phyloP scores from a whole-genome alignment of 164 flowering plant species.

The Vitis rotundifolia region DNA sequence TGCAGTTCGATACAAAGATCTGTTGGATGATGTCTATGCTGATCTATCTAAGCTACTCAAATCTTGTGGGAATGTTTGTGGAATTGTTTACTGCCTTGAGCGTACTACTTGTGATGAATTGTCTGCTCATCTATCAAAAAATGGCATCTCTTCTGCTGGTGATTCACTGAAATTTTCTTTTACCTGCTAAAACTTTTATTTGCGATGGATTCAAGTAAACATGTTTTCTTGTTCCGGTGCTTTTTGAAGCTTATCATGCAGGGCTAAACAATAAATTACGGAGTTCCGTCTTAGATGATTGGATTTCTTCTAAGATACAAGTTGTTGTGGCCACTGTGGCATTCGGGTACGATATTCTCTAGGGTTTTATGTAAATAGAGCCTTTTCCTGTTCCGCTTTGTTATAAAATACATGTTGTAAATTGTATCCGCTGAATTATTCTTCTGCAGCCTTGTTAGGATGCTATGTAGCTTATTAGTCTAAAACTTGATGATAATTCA shows the following conservation, averaged over 20 bases:
- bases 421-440: too few relatives aligned
- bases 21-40: constrained; percentile 64
- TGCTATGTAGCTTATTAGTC: too few relatives aligned
- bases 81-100: constrained; percentile 88
- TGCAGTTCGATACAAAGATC: constrained; percentile 93
- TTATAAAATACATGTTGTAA: too few relatives aligned
- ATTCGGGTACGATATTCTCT: constrained; percentile 65
- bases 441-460: too few relatives aligned
- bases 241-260: constrained; percentile 85
- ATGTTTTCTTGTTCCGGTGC: neutral
- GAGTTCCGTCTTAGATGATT: constrained; percentile 78
- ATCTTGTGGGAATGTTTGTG: constrained; percentile 69
- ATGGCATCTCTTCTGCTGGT: constrained; percentile 93
- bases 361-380: neutral
- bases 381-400: neutral
- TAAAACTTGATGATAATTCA: too few relatives aligned
- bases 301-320: constrained; percentile 87
- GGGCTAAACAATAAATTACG: constrained; percentile 79
- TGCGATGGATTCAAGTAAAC: neutral
- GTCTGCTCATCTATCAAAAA: constrained; percentile 59
- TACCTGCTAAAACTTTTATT: neutral
- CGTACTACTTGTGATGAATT: constrained; percentile 79
- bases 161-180: constrained; percentile 11
- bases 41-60: constrained; percentile 65
- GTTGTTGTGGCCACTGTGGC: constrained; percentile 97